Percentiles rank a stretch among this genome's conserved stretches.
Evolutionary conservation across 345 rosid species (phyloP).

Genomic region (Conringia planisiliqua): DNA sequence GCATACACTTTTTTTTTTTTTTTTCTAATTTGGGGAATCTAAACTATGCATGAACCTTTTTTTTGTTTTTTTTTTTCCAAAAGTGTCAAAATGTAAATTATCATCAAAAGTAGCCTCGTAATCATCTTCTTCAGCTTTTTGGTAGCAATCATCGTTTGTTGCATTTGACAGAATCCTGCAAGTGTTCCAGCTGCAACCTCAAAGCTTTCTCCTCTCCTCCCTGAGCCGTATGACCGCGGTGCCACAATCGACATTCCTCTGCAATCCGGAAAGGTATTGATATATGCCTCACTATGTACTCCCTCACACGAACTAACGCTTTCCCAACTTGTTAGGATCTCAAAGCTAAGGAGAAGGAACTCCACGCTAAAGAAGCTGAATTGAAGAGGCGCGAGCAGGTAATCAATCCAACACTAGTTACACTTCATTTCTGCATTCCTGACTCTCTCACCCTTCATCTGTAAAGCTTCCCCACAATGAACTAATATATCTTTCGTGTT

Average conservation of each 20-base stretch:
- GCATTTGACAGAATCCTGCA: slow-evolving; percentile 81
- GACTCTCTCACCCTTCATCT: background rate
- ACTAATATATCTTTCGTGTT: background rate
- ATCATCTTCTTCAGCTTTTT: no score
- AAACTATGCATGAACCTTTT: no score
- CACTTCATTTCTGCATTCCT: no score
- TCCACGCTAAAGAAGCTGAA: slow-evolving; percentile 88
- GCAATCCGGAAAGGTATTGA: slow-evolving; percentile 60
- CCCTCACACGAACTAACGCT: background rate
- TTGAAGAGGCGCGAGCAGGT: slow-evolving; percentile 87
- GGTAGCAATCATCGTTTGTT: no score
- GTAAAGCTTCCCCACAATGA: background rate
- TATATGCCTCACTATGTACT: background rate
- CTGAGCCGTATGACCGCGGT: slow-evolving; percentile 84
- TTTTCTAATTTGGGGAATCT: no score
- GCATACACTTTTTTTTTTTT: no score
- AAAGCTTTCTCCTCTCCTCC: slow-evolving; percentile 84
- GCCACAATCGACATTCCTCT: slow-evolving; percentile 87
- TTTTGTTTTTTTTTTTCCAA: no score
- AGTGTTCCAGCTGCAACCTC: slow-evolving; percentile 72
- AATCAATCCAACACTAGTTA: no score
- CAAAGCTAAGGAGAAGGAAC: slow-evolving; percentile 86
- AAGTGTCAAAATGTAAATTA: no score
- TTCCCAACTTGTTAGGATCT: slow-evolving; percentile 51
- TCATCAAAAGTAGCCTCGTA: no score